Conservation (phyloP, 306 rosid species). For the Quercus aquifolioides region DNA sequence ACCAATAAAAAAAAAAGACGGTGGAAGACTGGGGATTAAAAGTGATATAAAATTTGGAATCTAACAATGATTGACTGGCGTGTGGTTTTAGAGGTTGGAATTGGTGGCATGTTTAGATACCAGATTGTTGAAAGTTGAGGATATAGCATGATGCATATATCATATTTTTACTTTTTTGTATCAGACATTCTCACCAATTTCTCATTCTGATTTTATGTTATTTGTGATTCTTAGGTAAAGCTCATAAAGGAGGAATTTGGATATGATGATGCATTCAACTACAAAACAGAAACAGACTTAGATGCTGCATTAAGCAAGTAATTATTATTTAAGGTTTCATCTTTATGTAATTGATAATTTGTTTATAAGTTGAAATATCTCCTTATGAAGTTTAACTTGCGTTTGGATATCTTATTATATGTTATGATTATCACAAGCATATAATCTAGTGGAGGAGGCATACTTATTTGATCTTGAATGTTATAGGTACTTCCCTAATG, state of each 20-base stretch:
- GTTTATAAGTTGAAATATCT: neutral
- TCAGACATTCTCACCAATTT: neutral
- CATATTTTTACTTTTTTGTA: neutral
- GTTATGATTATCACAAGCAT: neutral
- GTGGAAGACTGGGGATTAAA: neutral
- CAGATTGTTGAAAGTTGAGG: neutral
- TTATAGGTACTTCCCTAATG: slow-evolving; percentile 53
- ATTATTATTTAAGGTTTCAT: neutral
- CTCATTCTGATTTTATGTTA: neutral
- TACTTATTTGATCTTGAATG: neutral
- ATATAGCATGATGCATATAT: neutral
- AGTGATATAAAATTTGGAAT: neutral
- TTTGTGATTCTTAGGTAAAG: slow-evolving; percentile 37
- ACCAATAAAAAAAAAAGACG: neutral
- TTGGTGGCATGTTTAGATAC: neutral
- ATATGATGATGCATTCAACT: slow-evolving; percentile 69
- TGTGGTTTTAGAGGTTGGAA: neutral
- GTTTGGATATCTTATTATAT: neutral
- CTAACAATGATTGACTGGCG: neutral
- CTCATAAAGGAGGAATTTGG: slow-evolving; percentile 66
- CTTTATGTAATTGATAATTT: neutral
- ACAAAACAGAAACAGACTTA: slow-evolving; percentile 49
- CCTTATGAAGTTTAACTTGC: neutral
- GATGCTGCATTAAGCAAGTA: slow-evolving; percentile 61
- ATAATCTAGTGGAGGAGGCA: neutral